These are phyloP conservation scores for Tritrichomonas foetus DNA, from an alignment of 208 protist genomes.

Conservation along the genomic window DNA sequence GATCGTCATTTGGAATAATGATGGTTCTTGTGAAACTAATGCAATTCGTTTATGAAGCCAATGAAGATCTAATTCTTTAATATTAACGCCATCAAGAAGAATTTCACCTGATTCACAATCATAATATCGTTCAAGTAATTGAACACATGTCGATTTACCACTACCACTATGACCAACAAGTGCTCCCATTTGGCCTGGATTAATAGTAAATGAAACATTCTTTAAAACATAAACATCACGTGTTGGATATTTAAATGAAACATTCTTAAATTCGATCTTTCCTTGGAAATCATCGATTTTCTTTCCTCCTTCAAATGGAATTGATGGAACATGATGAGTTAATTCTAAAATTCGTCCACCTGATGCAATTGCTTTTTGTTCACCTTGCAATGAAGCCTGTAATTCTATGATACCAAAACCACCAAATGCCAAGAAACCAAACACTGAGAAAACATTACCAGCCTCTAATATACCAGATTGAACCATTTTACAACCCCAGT, in stretches of 20 bases:
- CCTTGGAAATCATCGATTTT: neutral
- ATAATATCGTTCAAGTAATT: slow-evolving; percentile 84
- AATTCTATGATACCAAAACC: neutral
- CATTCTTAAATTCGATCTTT: slow-evolving; percentile 28
- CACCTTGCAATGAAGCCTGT: neutral
- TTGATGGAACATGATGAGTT: neutral
- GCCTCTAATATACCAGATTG: neutral
- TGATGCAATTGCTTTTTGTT: neutral
- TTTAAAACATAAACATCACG: slow-evolving; percentile 40
- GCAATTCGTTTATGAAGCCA: slow-evolving; percentile 75
- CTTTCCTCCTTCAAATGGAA: slow-evolving; percentile 28
- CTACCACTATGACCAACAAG: slow-evolving; percentile 46
- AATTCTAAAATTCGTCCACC: neutral
- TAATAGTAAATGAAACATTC: slow-evolving; percentile 46
- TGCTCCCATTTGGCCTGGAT: slow-evolving; percentile 45
- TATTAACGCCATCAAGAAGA: slow-evolving; percentile 77
- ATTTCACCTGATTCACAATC: slow-evolving; percentile 74
- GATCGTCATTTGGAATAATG: slow-evolving; percentile 75
- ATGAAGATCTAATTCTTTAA: slow-evolving; percentile 66
- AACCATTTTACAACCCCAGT: neutral
- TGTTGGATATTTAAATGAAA: slow-evolving; percentile 40
- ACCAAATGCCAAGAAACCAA: neutral
- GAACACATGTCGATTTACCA: slow-evolving; percentile 52
- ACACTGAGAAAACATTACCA: neutral
- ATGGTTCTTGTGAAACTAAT: slow-evolving; percentile 86